Conservation (phyloP, 805 yeast genomes). For the Starmerella geochares region DNA sequence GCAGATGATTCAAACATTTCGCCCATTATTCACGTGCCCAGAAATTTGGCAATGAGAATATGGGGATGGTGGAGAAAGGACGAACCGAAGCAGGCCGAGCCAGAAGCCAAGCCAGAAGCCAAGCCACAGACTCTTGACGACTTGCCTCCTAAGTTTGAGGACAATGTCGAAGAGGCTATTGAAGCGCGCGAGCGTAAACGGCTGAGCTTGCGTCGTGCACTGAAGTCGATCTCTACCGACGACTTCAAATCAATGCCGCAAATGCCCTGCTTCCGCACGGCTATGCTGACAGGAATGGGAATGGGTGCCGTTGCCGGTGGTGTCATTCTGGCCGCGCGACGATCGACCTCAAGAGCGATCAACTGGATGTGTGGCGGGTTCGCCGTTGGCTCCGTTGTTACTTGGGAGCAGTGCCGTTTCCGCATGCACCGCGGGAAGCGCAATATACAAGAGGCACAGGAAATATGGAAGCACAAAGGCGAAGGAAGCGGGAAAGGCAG, state of each 20-base stretch:
- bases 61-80: slow-evolving; percentile 28
- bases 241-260: slow-evolving; percentile 30
- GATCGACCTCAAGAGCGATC: slow-evolving; percentile 39
- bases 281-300: slow-evolving; percentile 32
- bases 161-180: slow-evolving; percentile 20
- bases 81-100: slow-evolving; percentile 3
- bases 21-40: background rate
- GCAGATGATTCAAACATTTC: background rate
- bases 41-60: slow-evolving; percentile 19
- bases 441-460: slow-evolving; percentile 60
- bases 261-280: slow-evolving; percentile 34
- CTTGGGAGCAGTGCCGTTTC: slow-evolving; percentile 89
- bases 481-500: background rate
- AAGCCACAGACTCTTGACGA: slow-evolving; percentile 27
- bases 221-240: slow-evolving; percentile 23
- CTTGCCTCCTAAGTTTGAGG: slow-evolving; percentile 29
- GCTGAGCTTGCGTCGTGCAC: slow-evolving; percentile 22
- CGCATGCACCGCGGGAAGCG: slow-evolving; percentile 55
- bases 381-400: slow-evolving; percentile 64
- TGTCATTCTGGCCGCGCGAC: slow-evolving; percentile 26
- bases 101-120: background rate
- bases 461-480: slow-evolving; percentile 18
- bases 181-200: slow-evolving; percentile 16
- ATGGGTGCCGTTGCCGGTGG: slow-evolving; percentile 29
- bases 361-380: slow-evolving; percentile 82